Conservation (phyloP, 495 filamentous ascomycete genomes). For the Penicillium verhagenii region DNA sequence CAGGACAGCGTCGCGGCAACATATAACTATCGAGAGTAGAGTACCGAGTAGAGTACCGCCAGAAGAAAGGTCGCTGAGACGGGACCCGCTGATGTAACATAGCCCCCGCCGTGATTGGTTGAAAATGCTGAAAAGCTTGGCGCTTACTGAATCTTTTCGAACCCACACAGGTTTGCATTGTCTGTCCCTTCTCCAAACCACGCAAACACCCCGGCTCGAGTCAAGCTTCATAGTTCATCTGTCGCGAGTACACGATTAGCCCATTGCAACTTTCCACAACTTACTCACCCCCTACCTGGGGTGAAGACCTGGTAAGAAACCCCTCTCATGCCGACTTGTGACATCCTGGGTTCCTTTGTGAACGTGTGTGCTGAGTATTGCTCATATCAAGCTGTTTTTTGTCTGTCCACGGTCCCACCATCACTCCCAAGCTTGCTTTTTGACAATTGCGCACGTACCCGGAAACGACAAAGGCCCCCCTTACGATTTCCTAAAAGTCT, state of each 20-base stretch:
- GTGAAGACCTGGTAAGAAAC: neutral
- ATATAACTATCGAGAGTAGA: too few relatives aligned
- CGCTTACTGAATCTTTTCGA: neutral
- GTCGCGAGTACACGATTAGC: neutral
- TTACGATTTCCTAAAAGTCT: too few relatives aligned
- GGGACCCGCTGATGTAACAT: too few relatives aligned
- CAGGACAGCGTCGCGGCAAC: too few relatives aligned
- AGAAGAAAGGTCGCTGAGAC: too few relatives aligned
- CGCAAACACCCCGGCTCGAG: constrained; percentile 38
- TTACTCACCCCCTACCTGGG: neutral
- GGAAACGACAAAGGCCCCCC: too few relatives aligned
- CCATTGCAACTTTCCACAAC: neutral
- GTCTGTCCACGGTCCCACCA: too few relatives aligned
- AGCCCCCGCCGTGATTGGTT: too few relatives aligned
- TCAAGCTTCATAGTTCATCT: neutral
- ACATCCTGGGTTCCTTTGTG: neutral
- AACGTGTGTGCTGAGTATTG: neutral
- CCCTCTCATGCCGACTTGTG: neutral
- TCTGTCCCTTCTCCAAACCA: constrained; percentile 50
- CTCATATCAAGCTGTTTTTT: neutral
- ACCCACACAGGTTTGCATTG: constrained; percentile 45
- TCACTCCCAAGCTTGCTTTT: too few relatives aligned
- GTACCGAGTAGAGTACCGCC: too few relatives aligned
- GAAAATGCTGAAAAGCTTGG: too few relatives aligned
- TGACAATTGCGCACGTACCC: too few relatives aligned